Conservation (phyloP, 163 green algal species). For the Volvox carteri region DNA sequence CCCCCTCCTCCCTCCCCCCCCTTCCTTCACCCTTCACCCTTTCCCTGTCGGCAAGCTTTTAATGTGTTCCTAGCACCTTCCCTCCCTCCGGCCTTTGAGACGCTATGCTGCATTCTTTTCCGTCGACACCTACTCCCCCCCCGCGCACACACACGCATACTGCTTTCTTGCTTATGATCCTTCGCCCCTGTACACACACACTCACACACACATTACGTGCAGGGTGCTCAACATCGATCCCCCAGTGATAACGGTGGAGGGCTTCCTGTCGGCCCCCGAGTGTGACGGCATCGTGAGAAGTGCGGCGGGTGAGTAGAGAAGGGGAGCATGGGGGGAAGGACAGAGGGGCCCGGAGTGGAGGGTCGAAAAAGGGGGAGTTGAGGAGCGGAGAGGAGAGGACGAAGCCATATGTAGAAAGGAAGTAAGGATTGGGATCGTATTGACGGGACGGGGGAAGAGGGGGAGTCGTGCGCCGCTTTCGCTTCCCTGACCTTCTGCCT, state of each 20-base stretch:
- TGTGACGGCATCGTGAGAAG: constrained; percentile 33
- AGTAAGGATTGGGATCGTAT: neutral
- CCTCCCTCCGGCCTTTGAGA: too few species aligned
- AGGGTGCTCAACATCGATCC: constrained; percentile 57
- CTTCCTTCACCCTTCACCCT: neutral
- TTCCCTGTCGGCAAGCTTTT: neutral
- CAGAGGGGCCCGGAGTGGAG: too few species aligned
- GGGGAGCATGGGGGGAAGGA: too few species aligned
- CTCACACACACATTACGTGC: too few species aligned
- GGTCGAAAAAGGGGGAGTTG: too few species aligned
- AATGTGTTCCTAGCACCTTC: neutral
- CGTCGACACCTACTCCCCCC: too few species aligned
- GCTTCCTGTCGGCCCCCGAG: constrained; percentile 8
- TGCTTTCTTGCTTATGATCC: too few species aligned
- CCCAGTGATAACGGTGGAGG: constrained; percentile 31
- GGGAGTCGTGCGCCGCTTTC: neutral
- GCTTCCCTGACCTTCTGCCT: too few species aligned
- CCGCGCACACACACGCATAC: too few species aligned
- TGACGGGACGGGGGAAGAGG: neutral
- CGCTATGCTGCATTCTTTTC: too few species aligned
- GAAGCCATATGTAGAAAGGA: neutral
- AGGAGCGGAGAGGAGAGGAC: neutral
- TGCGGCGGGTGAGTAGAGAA: neutral
- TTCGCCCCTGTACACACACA: too few species aligned
- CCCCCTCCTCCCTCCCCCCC: neutral